Conservation (phyloP, 208 protist species). For the Leishmania tropica region DNA sequence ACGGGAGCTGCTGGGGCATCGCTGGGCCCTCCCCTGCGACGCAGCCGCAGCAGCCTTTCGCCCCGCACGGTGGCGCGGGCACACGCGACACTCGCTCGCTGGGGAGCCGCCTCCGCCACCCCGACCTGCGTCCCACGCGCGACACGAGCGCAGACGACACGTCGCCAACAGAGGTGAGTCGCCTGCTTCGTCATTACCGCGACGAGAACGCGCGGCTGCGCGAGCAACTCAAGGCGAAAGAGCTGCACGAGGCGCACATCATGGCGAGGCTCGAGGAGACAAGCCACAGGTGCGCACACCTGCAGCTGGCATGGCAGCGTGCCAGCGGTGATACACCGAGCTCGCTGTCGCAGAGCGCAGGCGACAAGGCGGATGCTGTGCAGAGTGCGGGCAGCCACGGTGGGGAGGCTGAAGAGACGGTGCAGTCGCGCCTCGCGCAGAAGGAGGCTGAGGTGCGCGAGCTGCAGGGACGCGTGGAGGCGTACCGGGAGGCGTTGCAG, state of each 20-base stretch:
- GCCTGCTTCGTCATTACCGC: constrained; percentile 43
- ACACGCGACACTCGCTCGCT: not conserved
- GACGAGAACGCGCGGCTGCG: constrained; percentile 68
- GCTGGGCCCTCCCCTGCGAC: not conserved
- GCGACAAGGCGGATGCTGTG: not conserved
- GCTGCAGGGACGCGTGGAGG: constrained; percentile 47
- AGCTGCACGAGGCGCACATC: constrained; percentile 51
- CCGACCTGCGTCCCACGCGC: not conserved
- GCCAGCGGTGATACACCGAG: not conserved
- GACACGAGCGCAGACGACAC: not conserved
- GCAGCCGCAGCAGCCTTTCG: not conserved
- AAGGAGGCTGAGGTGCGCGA: constrained; percentile 40
- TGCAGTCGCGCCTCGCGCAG: constrained; percentile 21
- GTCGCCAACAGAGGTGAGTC: constrained; percentile 21
- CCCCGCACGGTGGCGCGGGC: not conserved
- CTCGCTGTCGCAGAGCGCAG: not conserved
- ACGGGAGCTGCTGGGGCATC: not conserved
- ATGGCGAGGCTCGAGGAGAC: constrained; percentile 43
- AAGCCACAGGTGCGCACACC: not conserved
- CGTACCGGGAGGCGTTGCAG: constrained; percentile 51
- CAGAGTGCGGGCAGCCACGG: not conserved
- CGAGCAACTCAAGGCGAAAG: constrained; percentile 52
- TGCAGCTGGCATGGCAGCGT: constrained; percentile 27
- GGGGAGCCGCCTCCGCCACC: not conserved
- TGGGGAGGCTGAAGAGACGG: constrained; percentile 12